These are phyloP conservation scores for Diplodia corticola DNA, from an alignment of 2,329 filamentous ascomycete species.

Conservation along the genomic window DNA sequence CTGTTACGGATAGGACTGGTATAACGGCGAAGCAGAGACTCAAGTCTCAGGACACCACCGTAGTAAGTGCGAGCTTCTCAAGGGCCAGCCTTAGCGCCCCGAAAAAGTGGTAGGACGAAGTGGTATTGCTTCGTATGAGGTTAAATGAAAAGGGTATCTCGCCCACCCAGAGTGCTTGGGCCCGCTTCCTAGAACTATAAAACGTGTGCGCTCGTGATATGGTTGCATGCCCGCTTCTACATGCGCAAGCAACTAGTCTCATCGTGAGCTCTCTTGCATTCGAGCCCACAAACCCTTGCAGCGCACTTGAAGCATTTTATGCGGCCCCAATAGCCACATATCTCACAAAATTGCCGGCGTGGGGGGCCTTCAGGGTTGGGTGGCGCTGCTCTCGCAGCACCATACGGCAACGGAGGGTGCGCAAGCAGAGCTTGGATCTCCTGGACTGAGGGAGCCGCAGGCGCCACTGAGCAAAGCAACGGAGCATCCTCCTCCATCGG, in stretches of 20 bases:
- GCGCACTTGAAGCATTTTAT: constrained; percentile 77
- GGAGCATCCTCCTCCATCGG: constrained; percentile 45
- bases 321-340: constrained; percentile 80
- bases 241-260: constrained; percentile 58
- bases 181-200: background rate
- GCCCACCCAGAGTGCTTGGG: background rate
- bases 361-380: constrained; percentile 49
- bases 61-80: constrained; percentile 35
- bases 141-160: constrained; percentile 12
- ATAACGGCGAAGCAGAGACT: constrained; percentile 63
- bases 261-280: constrained; percentile 70
- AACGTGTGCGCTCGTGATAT: background rate
- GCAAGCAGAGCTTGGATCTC: constrained; percentile 66
- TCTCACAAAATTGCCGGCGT: constrained; percentile 68
- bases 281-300: constrained; percentile 72
- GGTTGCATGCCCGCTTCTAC: background rate
- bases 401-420: constrained; percentile 66
- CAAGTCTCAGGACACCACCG: constrained; percentile 33
- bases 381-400: constrained; percentile 56
- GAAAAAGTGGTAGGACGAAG: constrained; percentile 20
- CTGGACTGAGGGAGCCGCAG: constrained; percentile 57
- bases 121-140: background rate
- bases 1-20: constrained; percentile 82
- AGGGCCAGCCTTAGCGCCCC: constrained; percentile 6
- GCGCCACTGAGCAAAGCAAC: constrained; percentile 60